Percentiles rank a stretch among this genome's conserved stretches.
Conservation (phyloP, 805 yeast species). For the Schwanniomyces occidentalis region DNA sequence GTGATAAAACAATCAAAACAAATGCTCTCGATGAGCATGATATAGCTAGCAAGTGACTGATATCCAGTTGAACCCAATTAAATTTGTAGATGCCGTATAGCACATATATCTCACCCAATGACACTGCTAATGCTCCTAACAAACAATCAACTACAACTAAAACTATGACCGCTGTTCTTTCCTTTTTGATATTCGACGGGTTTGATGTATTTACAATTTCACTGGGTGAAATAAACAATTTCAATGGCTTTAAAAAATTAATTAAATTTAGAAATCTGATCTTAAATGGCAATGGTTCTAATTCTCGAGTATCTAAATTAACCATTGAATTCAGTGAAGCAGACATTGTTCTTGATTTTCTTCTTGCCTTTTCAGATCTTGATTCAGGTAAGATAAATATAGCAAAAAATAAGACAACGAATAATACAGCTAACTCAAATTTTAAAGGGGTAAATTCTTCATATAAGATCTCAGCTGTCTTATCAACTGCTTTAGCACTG, state of each 20-base stretch:
- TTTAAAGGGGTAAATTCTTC: slow-evolving; percentile 33
- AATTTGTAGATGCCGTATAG: slow-evolving; percentile 55
- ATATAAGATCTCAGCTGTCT: neutral
- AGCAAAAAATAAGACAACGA: slow-evolving; percentile 27
- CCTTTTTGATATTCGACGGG: slow-evolving; percentile 14
- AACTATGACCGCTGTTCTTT: slow-evolving; percentile 34
- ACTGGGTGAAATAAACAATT: slow-evolving; percentile 53
- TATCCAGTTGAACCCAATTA: slow-evolving; percentile 52
- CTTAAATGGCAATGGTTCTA: neutral
- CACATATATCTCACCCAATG: slow-evolving; percentile 44
- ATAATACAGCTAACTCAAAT: slow-evolving; percentile 32
- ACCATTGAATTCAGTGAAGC: slow-evolving; percentile 12
- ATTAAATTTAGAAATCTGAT: slow-evolving; percentile 2
- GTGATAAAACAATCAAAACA: slow-evolving; percentile 52
- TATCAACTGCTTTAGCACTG: neutral
- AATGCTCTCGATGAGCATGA: slow-evolving; percentile 51
- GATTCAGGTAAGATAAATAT: slow-evolving; percentile 58
- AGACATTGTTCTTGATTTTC: slow-evolving; percentile 48
- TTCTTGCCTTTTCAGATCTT: slow-evolving; percentile 54
- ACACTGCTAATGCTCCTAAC: slow-evolving; percentile 30
- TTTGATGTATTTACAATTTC: slow-evolving; percentile 24
- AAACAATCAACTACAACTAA: slow-evolving; percentile 50
- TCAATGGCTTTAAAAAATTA: slow-evolving; percentile 48
- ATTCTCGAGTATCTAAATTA: neutral
- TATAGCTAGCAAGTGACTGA: slow-evolving; percentile 58